Evolutionary conservation across 306 rosid genomes (phyloP).

Genomic region (Castanea crenata): DNA sequence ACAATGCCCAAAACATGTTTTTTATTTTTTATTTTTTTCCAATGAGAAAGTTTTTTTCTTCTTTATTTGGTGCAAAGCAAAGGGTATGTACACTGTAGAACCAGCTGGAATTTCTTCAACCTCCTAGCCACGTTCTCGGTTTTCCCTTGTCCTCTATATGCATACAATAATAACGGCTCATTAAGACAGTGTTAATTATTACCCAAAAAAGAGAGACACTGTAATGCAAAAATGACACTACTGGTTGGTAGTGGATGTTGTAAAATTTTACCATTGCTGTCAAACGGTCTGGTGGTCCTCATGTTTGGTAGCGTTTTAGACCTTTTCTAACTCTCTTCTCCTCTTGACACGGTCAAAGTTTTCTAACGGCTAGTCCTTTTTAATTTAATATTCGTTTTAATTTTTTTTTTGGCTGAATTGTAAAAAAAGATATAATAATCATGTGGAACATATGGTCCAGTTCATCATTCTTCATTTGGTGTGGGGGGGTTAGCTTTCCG

Average conservation of each 20-base stretch:
- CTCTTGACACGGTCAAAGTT: background rate
- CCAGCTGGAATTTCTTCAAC: too few species aligned
- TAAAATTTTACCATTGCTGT: background rate
- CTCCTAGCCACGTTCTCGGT: too few species aligned
- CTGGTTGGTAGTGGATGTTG: background rate
- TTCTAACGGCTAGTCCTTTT: background rate
- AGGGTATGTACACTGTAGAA: too few species aligned
- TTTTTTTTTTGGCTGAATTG: too few species aligned
- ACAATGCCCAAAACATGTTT: too few species aligned
- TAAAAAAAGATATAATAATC: background rate
- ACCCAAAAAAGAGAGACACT: background rate
- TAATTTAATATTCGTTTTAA: background rate
- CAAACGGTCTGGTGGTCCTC: background rate
- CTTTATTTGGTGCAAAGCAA: too few species aligned
- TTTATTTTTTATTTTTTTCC: too few species aligned
- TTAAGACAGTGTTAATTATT: too few species aligned
- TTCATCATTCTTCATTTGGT: background rate
- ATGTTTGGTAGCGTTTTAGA: background rate
- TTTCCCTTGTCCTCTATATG: too few species aligned
- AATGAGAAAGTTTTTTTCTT: too few species aligned
- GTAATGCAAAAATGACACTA: background rate
- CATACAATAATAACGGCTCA: too few species aligned
- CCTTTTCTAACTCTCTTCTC: background rate
- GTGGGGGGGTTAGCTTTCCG: background rate
- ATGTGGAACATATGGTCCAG: background rate